Base-by-base conservation (phyloP, 2,329 filamentous ascomycete species). In the Gyromitra esculenta region DNA sequence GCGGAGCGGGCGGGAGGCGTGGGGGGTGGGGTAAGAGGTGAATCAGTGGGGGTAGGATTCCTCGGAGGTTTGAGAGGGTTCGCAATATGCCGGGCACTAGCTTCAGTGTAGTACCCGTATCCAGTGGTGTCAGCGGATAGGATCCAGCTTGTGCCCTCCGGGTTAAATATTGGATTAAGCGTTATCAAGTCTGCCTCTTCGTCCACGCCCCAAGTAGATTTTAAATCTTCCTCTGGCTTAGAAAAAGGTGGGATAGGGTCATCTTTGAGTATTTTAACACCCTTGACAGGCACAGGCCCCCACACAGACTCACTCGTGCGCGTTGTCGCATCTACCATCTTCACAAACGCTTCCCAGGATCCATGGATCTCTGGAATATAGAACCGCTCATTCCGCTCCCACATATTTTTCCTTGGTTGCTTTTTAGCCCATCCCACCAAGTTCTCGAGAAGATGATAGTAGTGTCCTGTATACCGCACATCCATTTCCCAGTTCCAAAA, bases 401-500 rank as follows among this genome's bases (percentile, higher is more conserved):
- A 96, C 0, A 95, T 86, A 0, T 91, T 91, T 83, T 93, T 94
- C 11, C 92, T 87, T 0, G 92, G 92, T 83, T 96, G 92, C 60
- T 88, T 84, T 79, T 87, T 88, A 15, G 91, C 87, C 91, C 91
- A 96, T 57, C 85, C 84, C 80, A 89, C 87, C 48, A 93, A 85
- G 82, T 91, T 91, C 79, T 89, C 88, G 81, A 95, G 88, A 21
- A 93, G 84, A 77, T 92, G 89, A 79, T 91, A 94, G 85, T 92
- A 95, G 84, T 97, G 93, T 45, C 94, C 93, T 0, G 92, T 96
- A 83, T 96, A 97, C 39, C 93, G 90, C 57, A 94, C 89, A 81
- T 97, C 94, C 91, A 97, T 95, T 83, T 97, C 94, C 92, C 94
- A 96, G 80, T 97, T 92, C 94, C 94, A 97, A 83, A 94, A 93